These are phyloP conservation scores for Ceratocystis cacaofunesta DNA, from an alignment of 2,329 filamentous ascomycete species.

Conservation along the genomic window DNA sequence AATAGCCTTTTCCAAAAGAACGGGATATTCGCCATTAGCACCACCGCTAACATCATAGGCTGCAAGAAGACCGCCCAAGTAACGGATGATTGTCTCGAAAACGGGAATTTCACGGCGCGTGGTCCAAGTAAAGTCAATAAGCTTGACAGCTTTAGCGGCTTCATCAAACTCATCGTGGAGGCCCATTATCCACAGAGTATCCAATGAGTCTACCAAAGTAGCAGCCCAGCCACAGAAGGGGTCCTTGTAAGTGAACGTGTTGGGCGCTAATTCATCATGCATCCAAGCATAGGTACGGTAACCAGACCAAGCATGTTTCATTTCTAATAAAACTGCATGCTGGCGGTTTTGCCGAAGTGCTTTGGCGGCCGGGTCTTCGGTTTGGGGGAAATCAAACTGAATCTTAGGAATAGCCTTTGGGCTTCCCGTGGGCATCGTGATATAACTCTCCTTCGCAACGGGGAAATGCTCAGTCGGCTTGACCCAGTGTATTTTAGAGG, in stretches of 20 bases:
- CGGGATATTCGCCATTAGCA: slow-evolving; percentile 37
- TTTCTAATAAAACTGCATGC: slow-evolving; percentile 54
- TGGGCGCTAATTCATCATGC: slow-evolving; percentile 71
- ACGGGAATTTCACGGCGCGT: slow-evolving; percentile 58
- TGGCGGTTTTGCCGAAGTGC: slow-evolving; percentile 50
- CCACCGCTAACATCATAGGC: slow-evolving; percentile 76
- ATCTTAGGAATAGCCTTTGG: slow-evolving; percentile 59
- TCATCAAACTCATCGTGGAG: slow-evolving; percentile 66
- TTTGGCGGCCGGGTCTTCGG: slow-evolving; percentile 46
- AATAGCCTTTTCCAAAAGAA: slow-evolving; percentile 61
- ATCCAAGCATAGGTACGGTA: slow-evolving; percentile 70
- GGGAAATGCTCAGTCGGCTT: slow-evolving; percentile 67
- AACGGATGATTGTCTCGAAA: slow-evolving; percentile 85
- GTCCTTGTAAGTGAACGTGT: slow-evolving; percentile 52
- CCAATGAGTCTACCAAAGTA: slow-evolving; percentile 66
- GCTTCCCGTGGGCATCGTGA: slow-evolving; percentile 57
- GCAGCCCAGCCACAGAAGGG: slow-evolving; percentile 89
- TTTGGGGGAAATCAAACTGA: slow-evolving; percentile 51
- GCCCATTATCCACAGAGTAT: slow-evolving; percentile 79
- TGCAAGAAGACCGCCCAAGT: slow-evolving; percentile 69
- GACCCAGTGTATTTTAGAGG: slow-evolving; percentile 47
- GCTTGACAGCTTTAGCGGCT: slow-evolving; percentile 51
- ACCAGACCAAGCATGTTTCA: slow-evolving; percentile 64
- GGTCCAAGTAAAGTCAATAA: slow-evolving; percentile 72
- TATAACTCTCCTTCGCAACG: slow-evolving; percentile 52